phyloP scores from a whole-genome alignment of 2,329 filamentous ascomycete genomes.

The Metarhizium rileyi region DNA sequence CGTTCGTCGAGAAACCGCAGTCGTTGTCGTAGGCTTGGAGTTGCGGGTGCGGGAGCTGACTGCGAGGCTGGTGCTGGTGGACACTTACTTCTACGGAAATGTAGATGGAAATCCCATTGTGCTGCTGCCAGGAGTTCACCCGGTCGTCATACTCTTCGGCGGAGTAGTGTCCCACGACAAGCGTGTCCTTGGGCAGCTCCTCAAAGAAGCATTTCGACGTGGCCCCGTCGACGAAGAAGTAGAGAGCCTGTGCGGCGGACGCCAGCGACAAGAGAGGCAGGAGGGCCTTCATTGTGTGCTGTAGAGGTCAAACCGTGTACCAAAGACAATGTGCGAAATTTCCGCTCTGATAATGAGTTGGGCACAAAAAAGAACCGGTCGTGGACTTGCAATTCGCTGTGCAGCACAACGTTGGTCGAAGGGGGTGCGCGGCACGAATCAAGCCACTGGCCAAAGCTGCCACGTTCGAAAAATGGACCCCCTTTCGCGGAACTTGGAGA shows the following conservation, averaged over 20 bases:
- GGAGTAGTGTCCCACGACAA: conserved; percentile 87
- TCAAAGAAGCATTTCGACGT: conserved; percentile 95
- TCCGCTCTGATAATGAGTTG: neutral
- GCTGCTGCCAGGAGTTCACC: conserved; percentile 56
- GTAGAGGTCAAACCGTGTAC: neutral
- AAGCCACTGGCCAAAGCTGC: no score
- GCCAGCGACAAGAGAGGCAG: conserved; percentile 57
- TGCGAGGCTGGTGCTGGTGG: no score
- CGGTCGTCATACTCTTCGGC: conserved; percentile 76
- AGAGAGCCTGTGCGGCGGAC: conserved; percentile 65
- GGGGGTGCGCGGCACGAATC: no score
- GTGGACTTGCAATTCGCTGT: neutral
- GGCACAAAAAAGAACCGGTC: neutral
- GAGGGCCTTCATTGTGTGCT: conserved; percentile 44
- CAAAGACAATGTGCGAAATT: neutral
- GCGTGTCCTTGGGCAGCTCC: conserved; percentile 91
- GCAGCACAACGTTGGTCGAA: no score
- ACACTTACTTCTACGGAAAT: conserved; percentile 74
- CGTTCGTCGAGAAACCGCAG: no score
- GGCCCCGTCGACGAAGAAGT: conserved; percentile 89
- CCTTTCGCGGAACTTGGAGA: conserved; percentile 10
- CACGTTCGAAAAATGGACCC: conserved; percentile 32
- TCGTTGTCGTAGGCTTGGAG: neutral
- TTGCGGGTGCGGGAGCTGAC: neutral
- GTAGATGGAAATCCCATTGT: conserved; percentile 70